phyloP scores from a whole-genome alignment of 192 early-diverging fungal genomes.

The Chytriomyces sp. region DNA sequence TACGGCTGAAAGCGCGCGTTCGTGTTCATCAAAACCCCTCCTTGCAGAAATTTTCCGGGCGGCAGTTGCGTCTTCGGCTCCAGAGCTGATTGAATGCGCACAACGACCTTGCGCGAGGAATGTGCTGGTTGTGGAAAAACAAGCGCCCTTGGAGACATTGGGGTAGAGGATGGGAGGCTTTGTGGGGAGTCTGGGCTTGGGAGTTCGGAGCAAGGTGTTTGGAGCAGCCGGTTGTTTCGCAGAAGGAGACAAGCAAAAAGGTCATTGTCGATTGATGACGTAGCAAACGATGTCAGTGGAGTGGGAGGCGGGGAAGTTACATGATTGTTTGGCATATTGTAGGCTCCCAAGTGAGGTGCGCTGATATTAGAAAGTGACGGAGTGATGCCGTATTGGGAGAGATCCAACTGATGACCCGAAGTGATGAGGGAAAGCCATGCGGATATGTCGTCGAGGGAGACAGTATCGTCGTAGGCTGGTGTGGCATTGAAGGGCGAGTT shows the following conservation, averaged over 20 bases:
- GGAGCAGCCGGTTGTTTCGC: too few relatives aligned
- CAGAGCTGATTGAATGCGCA: neutral
- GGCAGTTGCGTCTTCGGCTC: neutral
- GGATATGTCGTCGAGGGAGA: neutral
- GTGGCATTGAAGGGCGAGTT: neutral
- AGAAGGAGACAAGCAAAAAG: neutral
- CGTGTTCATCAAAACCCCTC: neutral
- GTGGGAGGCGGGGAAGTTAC: neutral
- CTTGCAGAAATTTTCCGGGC: neutral
- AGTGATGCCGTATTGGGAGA: neutral
- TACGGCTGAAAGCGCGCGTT: too few relatives aligned
- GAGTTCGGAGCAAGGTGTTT: too few relatives aligned
- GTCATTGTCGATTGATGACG: neutral
- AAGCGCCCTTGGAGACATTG: neutral
- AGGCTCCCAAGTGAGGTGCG: too few relatives aligned
- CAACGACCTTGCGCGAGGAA: neutral
- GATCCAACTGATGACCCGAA: neutral
- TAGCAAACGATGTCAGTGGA: too few relatives aligned
- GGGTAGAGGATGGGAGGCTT: neutral
- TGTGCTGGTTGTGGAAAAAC: neutral
- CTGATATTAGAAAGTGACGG: too few relatives aligned
- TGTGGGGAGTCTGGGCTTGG: too few relatives aligned
- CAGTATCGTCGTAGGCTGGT: neutral
- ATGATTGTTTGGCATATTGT: neutral
- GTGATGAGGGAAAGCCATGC: too few relatives aligned